A percentile compares a stretch with the other conserved stretches of the same genome.
These are phyloP conservation scores for Plasmodium cynomolgi DNA, from an alignment of 169 alveolate species.

Conservation along the genomic window DNA sequence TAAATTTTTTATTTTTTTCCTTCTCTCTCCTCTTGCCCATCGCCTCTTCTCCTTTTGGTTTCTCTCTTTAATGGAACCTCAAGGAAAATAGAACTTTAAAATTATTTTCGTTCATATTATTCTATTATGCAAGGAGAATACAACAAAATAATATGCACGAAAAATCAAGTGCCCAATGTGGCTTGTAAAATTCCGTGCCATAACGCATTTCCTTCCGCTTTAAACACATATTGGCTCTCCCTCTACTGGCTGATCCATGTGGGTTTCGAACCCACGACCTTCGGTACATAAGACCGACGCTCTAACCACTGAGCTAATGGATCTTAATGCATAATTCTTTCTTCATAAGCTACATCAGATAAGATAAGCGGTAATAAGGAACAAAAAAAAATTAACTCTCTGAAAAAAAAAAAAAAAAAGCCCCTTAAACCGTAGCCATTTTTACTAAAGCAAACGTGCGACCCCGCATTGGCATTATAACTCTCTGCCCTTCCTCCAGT, in stretches of 20 bases:
- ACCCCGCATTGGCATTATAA: neutral
- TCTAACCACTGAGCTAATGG: conserved; percentile 92
- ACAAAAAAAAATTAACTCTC: neutral
- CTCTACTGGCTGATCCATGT: conserved; percentile 89
- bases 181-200: no score
- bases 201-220: no score
- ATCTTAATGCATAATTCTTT: conserved; percentile 58
- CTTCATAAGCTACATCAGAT: neutral
- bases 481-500: neutral
- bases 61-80: neutral
- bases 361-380: neutral
- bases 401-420: neutral
- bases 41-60: no score
- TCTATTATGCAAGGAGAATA: neutral
- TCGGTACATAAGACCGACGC: conserved; percentile 92
- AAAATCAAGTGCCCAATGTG: no score
- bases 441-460: neutral
- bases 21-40: no score
- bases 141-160: no score
- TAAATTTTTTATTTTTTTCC: no score
- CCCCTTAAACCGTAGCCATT: neutral
- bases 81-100: neutral
- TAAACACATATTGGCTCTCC: no score
- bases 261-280: conserved; percentile 92
- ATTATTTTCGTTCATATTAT: no score